Conservation (phyloP, 164 flowering plant species). For the grape (Vitis vinifera) region DNA sequence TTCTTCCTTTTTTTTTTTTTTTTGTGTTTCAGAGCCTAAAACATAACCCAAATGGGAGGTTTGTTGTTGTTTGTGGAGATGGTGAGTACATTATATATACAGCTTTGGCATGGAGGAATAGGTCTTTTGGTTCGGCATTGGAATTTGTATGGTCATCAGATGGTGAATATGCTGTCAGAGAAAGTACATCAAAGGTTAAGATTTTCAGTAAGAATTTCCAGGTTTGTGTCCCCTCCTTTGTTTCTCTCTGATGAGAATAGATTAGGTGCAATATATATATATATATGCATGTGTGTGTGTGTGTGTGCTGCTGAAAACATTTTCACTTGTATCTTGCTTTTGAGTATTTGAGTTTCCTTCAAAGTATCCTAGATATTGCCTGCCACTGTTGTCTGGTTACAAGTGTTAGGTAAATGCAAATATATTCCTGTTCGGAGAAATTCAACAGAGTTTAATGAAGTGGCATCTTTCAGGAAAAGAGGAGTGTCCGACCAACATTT, state of each 20-base stretch:
- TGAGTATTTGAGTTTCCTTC: too few species aligned
- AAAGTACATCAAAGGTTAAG: constrained; percentile 91
- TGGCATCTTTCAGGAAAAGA: constrained; percentile 79
- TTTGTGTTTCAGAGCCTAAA: constrained; percentile 69
- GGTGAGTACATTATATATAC: constrained; percentile 95
- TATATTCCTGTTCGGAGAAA: not conserved
- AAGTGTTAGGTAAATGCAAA: not conserved
- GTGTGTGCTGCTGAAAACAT: not conserved
- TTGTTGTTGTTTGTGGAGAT: constrained; percentile 99
- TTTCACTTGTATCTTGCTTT: not conserved
- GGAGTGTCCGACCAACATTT: constrained; percentile 87
- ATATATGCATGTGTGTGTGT: not conserved
- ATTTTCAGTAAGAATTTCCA: constrained; percentile 86
- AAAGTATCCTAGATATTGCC: not conserved
- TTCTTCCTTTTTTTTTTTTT: constrained; percentile 3
- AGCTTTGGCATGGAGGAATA: constrained; percentile 98
- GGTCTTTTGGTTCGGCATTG: constrained; percentile 97
- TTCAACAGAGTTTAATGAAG: constrained; percentile 7
- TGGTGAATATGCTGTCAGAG: constrained; percentile 96
- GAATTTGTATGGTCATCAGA: constrained; percentile 97
- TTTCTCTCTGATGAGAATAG: too few species aligned
- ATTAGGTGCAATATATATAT: not conserved
- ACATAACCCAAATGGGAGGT: constrained; percentile 98
- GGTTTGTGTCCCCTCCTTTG: constrained; percentile 40
- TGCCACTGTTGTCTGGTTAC: not conserved